phyloP scores from a whole-genome alignment of 2,329 filamentous ascomycete species.

The Neofusicoccum sp. region DNA sequence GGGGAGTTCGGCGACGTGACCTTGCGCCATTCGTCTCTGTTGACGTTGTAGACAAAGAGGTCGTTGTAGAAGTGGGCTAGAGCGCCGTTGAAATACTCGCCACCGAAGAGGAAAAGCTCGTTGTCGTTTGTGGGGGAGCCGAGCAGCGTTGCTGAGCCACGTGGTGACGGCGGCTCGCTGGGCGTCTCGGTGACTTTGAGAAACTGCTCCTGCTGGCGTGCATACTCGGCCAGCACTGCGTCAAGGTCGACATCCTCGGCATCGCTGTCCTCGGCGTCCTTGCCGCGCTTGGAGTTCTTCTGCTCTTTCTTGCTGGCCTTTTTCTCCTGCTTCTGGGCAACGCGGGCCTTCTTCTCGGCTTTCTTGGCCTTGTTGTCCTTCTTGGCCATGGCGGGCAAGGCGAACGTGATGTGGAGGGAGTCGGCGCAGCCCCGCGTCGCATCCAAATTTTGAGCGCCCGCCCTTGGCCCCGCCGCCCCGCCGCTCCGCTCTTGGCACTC shows the following conservation, averaged over 20 bases:
- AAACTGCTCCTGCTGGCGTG: slow-evolving; percentile 87
- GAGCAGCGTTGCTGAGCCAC: slow-evolving; percentile 79
- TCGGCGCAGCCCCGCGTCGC: not conserved
- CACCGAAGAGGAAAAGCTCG: slow-evolving; percentile 88
- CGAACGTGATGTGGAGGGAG: not conserved
- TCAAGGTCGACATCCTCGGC: slow-evolving; percentile 93
- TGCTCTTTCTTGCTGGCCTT: slow-evolving; percentile 78
- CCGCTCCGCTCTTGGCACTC: not conserved
- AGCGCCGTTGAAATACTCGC: slow-evolving; percentile 93
- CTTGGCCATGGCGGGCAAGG: slow-evolving; percentile 49
- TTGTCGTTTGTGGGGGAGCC: slow-evolving; percentile 85
- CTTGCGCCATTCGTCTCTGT: slow-evolving; percentile 85
- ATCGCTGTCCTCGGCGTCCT: slow-evolving; percentile 78
- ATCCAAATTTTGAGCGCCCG: slow-evolving; percentile 15
- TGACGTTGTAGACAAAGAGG: slow-evolving; percentile 71
- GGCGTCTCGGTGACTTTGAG: slow-evolving; percentile 87
- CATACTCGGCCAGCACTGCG: slow-evolving; percentile 88
- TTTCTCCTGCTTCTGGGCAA: slow-evolving; percentile 77
- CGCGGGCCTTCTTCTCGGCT: slow-evolving; percentile 57
- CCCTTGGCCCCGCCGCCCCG: not conserved
- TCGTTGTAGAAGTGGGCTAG: slow-evolving; percentile 74
- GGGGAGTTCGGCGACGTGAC: slow-evolving; percentile 91
- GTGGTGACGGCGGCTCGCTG: slow-evolving; percentile 71
- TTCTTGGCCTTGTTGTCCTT: slow-evolving; percentile 55
- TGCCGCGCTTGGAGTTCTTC: slow-evolving; percentile 71